A percentile compares a stretch with the other conserved stretches of the same genome.
Evolutionary conservation across 192 early-diverging fungal genomes (phyloP).

Genomic region (Blastocladiella britannica): DNA sequence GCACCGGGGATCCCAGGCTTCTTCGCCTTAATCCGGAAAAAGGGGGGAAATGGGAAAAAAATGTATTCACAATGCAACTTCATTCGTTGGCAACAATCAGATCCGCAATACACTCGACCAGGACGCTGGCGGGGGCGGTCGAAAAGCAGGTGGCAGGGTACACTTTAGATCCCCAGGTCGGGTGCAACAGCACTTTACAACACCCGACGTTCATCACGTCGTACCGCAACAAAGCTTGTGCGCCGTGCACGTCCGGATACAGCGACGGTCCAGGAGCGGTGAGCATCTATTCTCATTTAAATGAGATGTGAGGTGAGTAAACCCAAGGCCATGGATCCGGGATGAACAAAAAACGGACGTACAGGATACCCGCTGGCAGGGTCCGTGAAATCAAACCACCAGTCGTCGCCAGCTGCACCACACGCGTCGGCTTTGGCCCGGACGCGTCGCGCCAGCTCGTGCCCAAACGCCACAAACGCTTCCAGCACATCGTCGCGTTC

Average conservation of each 20-base stretch:
- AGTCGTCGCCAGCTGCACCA: no score
- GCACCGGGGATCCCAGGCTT: no score
- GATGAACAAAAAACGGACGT: conserved; percentile 6
- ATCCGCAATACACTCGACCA: conserved; percentile 9
- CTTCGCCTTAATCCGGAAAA: no score
- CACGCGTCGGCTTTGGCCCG: no score
- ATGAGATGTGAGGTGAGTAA: no score
- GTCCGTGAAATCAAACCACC: conserved; percentile 83
- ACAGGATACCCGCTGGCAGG: conserved; percentile 71
- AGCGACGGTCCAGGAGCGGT: conserved; percentile 45
- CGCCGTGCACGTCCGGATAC: conserved; percentile 79
- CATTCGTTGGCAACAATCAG: no score
- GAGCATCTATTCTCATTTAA: no score
- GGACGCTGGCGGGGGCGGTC: conserved; percentile 37
- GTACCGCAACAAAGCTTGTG: conserved; percentile 53
- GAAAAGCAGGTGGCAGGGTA: conserved; percentile 80
- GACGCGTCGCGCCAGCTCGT: background rate
- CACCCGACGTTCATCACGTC: conserved; percentile 53
- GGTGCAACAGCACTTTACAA: conserved; percentile 68
- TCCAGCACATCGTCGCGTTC: background rate
- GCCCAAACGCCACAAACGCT: background rate
- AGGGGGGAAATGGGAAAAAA: no score
- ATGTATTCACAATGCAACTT: no score
- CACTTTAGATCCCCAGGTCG: conserved; percentile 68
- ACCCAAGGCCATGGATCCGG: background rate